These are phyloP conservation scores for Aureobasidium sp. DNA, from an alignment of 2,329 filamentous ascomycete species.

Conservation along the genomic window DNA sequence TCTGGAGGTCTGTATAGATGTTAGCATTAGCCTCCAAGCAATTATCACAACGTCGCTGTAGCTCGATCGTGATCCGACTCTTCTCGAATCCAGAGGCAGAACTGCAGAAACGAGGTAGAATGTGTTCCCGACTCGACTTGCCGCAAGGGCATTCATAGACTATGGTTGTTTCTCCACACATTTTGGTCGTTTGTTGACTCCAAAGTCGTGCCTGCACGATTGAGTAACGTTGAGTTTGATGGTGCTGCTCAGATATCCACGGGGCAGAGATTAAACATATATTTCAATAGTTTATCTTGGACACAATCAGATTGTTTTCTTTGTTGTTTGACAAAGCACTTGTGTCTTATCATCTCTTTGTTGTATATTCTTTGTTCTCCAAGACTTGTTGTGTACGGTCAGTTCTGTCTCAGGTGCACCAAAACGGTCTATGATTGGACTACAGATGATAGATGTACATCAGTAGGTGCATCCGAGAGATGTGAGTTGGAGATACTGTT, in stretches of 20 bases:
- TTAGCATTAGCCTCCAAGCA: background rate
- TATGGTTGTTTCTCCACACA: background rate
- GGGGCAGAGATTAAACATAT: background rate
- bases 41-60: background rate
- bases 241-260: background rate
- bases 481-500: too few relatives aligned
- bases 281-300: rapidly evolving
- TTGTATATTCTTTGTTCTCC: background rate
- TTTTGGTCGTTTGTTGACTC: background rate
- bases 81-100: background rate
- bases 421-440: too few relatives aligned
- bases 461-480: too few relatives aligned
- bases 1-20: background rate
- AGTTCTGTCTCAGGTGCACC: too few relatives aligned
- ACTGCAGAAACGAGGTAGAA: background rate
- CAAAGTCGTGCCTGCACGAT: background rate
- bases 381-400: background rate
- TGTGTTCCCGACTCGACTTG: background rate
- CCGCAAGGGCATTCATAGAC: background rate
- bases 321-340: background rate
- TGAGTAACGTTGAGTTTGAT: background rate
- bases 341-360: background rate
- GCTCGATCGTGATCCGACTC: background rate
- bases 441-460: too few relatives aligned
- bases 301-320: background rate